These are phyloP conservation scores for Mycena haematopus DNA, from an alignment of 768 basidiomycete genomes.

Conservation along the genomic window DNA sequence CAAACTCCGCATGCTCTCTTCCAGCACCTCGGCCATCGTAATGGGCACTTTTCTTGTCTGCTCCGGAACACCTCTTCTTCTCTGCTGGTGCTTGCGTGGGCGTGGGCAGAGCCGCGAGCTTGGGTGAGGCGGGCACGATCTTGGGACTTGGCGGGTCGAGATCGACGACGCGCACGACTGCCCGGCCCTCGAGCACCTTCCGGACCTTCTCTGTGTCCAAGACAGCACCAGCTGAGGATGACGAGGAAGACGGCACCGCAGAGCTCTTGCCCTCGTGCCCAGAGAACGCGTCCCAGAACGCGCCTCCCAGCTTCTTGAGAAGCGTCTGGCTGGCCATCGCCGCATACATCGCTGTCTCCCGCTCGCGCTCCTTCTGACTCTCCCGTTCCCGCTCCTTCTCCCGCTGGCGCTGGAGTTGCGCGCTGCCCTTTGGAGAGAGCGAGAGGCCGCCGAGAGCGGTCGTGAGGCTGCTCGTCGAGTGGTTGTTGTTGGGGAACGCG, in stretches of 20 bases:
- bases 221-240: conserved; percentile 32
- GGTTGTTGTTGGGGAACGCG: conserved; percentile 4
- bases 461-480: neutral
- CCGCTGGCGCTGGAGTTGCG: conserved; percentile 20
- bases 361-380: conserved; percentile 42
- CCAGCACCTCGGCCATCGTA: conserved; percentile 43
- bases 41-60: no score
- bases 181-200: conserved; percentile 82
- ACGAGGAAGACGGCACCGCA: conserved; percentile 32
- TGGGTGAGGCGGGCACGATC: neutral
- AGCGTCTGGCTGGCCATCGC: conserved; percentile 83
- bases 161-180: conserved; percentile 81
- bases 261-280: conserved; percentile 40
- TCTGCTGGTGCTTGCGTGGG: conserved; percentile 5
- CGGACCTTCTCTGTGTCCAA: conserved; percentile 84
- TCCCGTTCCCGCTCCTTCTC: conserved; percentile 33
- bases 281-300: conserved; percentile 93
- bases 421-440: conserved; percentile 56
- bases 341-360: conserved; percentile 64
- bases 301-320: conserved; percentile 67
- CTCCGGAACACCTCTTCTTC: conserved; percentile 3
- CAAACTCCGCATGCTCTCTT: conserved; percentile 57
- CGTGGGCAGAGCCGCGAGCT: conserved; percentile 1
- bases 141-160: conserved; percentile 51
- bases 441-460: conserved; percentile 27